These are phyloP conservation scores for Alternaria dauci DNA, from an alignment of 2,329 filamentous ascomycete genomes.

Conservation along the genomic window DNA sequence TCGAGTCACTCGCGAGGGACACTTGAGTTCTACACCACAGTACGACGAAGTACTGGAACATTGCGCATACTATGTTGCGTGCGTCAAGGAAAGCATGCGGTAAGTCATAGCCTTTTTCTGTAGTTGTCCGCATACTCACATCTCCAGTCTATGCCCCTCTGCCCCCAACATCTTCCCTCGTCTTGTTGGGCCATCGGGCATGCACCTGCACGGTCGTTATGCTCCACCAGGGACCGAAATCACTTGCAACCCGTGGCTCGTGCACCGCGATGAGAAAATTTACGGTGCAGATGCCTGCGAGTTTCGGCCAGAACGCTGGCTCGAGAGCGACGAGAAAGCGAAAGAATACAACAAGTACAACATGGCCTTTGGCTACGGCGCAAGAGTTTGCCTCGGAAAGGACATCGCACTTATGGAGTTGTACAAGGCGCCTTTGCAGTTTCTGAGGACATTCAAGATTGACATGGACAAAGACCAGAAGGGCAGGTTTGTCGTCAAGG, in stretches of 20 bases:
- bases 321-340: conserved; percentile 48
- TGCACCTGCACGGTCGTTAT: conserved; percentile 49
- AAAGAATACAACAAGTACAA: conserved; percentile 58
- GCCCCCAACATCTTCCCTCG: conserved; percentile 63
- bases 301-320: conserved; percentile 44
- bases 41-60: conserved; percentile 39
- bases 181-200: conserved; percentile 46
- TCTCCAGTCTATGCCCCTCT: conserved; percentile 56
- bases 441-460: conserved; percentile 53
- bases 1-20: conserved; percentile 42
- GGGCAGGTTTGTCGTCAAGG: conserved; percentile 53
- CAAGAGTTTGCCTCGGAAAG: conserved; percentile 59
- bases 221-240: conserved; percentile 40
- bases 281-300: conserved; percentile 39
- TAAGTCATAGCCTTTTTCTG: not conserved
- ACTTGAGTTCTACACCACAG: conserved; percentile 34
- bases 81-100: conserved; percentile 60
- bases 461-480: conserved; percentile 39
- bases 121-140: not conserved
- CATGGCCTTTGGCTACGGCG: conserved; percentile 62
- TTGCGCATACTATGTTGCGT: conserved; percentile 60
- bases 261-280: conserved; percentile 40
- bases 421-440: conserved; percentile 55
- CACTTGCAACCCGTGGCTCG: conserved; percentile 42
- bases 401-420: conserved; percentile 64